These are phyloP conservation scores for Quillaja saponaria DNA, from an alignment of 306 rosid species.

Conservation along the genomic window DNA sequence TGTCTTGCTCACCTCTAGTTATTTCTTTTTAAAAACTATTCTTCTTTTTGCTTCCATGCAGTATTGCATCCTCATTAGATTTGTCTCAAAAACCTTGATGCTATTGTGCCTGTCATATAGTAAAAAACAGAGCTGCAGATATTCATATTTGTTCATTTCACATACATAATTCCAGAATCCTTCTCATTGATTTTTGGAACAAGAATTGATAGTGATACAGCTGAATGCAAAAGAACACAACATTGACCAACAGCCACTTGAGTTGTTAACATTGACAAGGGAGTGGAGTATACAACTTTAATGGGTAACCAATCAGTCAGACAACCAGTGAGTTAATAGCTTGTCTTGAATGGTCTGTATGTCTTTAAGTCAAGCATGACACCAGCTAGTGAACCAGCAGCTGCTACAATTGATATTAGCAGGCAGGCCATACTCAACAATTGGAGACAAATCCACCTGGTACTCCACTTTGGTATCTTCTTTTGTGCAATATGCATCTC, in stretches of 20 bases:
- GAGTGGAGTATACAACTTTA: neutral
- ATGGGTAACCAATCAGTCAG: neutral
- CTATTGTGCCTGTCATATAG: no score
- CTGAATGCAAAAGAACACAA: constrained; percentile 20
- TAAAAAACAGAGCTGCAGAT: no score
- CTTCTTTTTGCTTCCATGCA: no score
- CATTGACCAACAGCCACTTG: constrained; percentile 2
- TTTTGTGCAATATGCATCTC: constrained; percentile 72
- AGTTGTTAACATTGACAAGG: constrained; percentile 8
- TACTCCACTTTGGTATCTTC: constrained; percentile 75
- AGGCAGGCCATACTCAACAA: constrained; percentile 56
- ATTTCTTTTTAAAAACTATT: no score
- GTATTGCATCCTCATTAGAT: no score
- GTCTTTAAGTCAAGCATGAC: constrained; percentile 53
- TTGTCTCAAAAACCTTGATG: no score
- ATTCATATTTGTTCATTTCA: no score
- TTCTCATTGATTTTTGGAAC: constrained; percentile 8
- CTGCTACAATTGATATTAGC: constrained; percentile 48
- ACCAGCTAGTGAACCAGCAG: constrained; percentile 77
- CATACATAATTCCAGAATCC: constrained; percentile 10
- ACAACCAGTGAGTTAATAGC: constrained; percentile 25
- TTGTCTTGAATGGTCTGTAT: constrained; percentile 56
- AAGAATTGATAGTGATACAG: constrained; percentile 7
- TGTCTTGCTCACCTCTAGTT: no score
- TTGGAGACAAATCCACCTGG: constrained; percentile 62